Conservation (phyloP, 202 grass and related monocot species). For the Saccharum hybrid region DNA sequence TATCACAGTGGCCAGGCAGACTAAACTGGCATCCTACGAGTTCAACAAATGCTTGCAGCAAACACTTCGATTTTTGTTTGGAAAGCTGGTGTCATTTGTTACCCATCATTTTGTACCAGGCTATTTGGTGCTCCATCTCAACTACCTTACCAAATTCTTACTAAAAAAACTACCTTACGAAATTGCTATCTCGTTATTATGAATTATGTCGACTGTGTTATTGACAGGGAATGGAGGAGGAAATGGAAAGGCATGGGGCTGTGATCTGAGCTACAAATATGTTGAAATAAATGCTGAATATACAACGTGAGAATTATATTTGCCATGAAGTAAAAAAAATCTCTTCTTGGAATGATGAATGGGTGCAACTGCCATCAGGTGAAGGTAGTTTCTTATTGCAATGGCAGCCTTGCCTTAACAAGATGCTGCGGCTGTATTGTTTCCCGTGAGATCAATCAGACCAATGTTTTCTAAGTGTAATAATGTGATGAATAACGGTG, state of each 20-base stretch:
- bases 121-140: not conserved
- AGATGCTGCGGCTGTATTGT: conserved; percentile 22
- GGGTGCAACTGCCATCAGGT: not conserved
- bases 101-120: conserved; percentile 16
- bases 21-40: conserved; percentile 17
- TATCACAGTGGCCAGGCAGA: not conserved
- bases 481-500: not conserved
- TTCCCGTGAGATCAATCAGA: not conserved
- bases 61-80: conserved; percentile 8
- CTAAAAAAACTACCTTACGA: not conserved
- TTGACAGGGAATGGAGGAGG: conserved; percentile 65
- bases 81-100: not conserved
- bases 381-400: conserved; percentile 2
- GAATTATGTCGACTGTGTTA: not conserved
- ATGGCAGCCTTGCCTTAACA: conserved; percentile 34
- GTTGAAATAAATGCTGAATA: conserved; percentile 99
- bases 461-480: conserved; percentile 18
- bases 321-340: not conserved
- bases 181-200: not conserved
- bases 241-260: conserved; percentile 88
- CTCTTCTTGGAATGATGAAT: conserved; percentile 20
- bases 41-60: conserved; percentile 30
- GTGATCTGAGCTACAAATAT: conserved; percentile 97
- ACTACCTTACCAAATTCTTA: conserved; percentile 21
- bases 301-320: conserved; percentile 61